Percentiles rank a stretch among this genome's conserved stretches.
Evolutionary conservation across 106 monocot species (phyloP).

Genomic region (Xerophyta viscosa): DNA sequence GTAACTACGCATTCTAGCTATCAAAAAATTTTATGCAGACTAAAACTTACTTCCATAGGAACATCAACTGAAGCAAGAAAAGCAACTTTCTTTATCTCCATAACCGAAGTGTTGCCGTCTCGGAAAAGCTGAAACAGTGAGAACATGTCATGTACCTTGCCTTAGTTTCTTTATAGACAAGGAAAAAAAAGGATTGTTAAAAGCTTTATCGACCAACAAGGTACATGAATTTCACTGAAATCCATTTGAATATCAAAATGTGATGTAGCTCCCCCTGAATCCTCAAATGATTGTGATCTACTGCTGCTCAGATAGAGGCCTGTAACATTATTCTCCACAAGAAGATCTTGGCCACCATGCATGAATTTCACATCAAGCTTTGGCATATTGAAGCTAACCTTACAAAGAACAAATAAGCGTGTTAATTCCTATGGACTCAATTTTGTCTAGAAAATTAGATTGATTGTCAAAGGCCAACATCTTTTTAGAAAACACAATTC

Average conservation of each 20-base stretch:
- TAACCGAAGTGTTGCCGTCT: conserved; percentile 49
- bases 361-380: conserved; percentile 74
- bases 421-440: conserved; percentile 1
- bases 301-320: conserved; percentile 57
- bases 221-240: conserved; percentile 93
- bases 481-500: too few relatives aligned
- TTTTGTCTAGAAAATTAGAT: too few relatives aligned
- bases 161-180: neutral
- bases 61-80: conserved; percentile 66
- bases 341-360: conserved; percentile 40
- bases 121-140: conserved; percentile 60
- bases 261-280: conserved; percentile 59
- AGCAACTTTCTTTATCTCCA: conserved; percentile 78
- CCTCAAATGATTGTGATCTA: conserved; percentile 44
- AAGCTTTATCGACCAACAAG: conserved; percentile 3
- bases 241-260: conserved; percentile 79
- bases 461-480: too few relatives aligned
- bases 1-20: too few relatives aligned
- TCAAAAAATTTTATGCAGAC: conserved; percentile 1
- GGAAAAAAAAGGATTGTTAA: neutral
- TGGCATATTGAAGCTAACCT: conserved; percentile 95
- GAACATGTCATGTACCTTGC: conserved; percentile 1
- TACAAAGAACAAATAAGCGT: conserved; percentile 54
- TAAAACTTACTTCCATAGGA: conserved; percentile 63
- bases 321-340: conserved; percentile 58